A percentile compares a stretch with the other conserved stretches of the same genome.
Conservation (phyloP, 306 rosid genomes). For the Sophora flavescens region DNA sequence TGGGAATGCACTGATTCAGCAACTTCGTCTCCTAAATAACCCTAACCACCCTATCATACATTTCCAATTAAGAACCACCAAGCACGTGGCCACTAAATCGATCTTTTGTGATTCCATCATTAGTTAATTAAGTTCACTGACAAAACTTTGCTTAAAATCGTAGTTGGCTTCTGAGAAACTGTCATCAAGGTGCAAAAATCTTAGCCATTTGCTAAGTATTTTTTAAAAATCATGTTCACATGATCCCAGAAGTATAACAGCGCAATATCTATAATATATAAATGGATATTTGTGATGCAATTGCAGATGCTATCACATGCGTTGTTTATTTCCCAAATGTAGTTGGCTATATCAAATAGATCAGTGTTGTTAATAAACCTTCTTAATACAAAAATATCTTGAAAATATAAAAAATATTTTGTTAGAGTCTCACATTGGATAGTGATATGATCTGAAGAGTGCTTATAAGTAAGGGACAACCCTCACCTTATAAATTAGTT, state of each 20-base stretch:
- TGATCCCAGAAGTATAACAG: slow-evolving; percentile 62
- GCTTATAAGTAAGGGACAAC: no score
- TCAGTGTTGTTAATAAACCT: no score
- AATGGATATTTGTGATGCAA: slow-evolving; percentile 33
- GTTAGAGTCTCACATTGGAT: no score
- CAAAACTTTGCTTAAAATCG: slow-evolving; percentile 33
- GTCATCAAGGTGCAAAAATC: slow-evolving; percentile 57
- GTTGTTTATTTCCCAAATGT: slow-evolving; percentile 38
- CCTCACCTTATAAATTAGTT: no score
- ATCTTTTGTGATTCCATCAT: slow-evolving; percentile 37
- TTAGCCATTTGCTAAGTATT: slow-evolving; percentile 42
- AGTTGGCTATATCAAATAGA: not conserved
- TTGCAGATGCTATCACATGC: slow-evolving; percentile 58
- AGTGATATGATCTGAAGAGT: no score
- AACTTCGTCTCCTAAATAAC: slow-evolving; percentile 14
- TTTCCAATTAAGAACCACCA: slow-evolving; percentile 45
- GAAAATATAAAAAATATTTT: no score
- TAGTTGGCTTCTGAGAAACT: slow-evolving; percentile 59
- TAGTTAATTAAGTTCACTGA: slow-evolving; percentile 44
- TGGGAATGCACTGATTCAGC: slow-evolving; percentile 42
- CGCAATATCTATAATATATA: slow-evolving; percentile 37
- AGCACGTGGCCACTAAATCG: slow-evolving; percentile 68
- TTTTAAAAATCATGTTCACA: slow-evolving; percentile 44
- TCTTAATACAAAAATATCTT: no score
- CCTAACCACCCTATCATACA: slow-evolving; percentile 48